Conservation (phyloP, 257 asterid genomes). For the Solanum infundibuliforme region DNA sequence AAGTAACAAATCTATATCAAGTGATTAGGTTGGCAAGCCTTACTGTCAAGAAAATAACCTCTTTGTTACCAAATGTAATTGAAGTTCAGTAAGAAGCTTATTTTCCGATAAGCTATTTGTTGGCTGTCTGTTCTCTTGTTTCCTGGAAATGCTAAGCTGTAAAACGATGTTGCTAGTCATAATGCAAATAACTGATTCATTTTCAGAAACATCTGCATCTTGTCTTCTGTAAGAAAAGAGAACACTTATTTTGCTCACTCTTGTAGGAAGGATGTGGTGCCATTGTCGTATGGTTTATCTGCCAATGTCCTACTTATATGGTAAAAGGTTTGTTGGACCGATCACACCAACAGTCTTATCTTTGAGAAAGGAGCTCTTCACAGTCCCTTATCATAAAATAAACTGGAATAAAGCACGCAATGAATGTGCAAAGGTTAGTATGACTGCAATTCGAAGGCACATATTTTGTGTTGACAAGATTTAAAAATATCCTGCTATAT, state of each 20-base stretch:
- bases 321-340: conserved; percentile 85
- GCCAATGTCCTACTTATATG: conserved; percentile 90
- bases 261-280: conserved; percentile 98
- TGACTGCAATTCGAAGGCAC: background rate
- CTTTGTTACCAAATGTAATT: background rate
- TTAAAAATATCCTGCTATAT: too few species aligned
- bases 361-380: conserved; percentile 73
- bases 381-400: conserved; percentile 77
- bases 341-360: conserved; percentile 76
- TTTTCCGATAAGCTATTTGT: background rate
- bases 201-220: conserved; percentile 1
- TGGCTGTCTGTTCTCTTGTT: background rate
- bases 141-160: background rate
- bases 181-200: background rate
- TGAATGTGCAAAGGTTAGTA: conserved; percentile 85
- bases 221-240: conserved; percentile 5
- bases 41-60: background rate
- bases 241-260: conserved; percentile 1
- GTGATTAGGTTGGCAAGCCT: background rate
- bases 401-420: conserved; percentile 77
- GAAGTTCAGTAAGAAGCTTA: background rate
- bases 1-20: background rate
- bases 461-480: background rate
- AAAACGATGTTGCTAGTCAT: background rate
- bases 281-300: conserved; percentile 98